phyloP scores from a whole-genome alignment of 106 monocot genomes.

The Apostasia ramifera region DNA sequence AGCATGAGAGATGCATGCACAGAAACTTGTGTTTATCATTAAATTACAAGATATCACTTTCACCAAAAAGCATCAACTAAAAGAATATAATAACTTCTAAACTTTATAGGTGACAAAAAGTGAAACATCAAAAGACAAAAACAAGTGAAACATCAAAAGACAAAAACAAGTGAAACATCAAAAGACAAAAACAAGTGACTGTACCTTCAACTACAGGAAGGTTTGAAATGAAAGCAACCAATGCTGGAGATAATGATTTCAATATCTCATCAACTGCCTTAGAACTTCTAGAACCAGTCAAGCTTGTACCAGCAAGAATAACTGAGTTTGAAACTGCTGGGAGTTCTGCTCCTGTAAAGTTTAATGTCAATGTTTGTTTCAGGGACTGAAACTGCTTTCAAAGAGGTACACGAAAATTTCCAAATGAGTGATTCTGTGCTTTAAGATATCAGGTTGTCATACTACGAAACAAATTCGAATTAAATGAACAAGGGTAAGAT shows the following conservation, averaged over 20 bases:
- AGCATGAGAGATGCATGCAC: too few relatives aligned
- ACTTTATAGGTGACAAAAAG: background rate
- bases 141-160: background rate
- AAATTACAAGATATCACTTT: background rate
- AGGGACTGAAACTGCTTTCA: too few relatives aligned
- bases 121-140: background rate
- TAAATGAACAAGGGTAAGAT: too few relatives aligned
- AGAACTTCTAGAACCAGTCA: conserved; percentile 24
- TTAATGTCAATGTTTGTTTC: background rate
- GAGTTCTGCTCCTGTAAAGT: conserved; percentile 34
- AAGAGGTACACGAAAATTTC: too few relatives aligned
- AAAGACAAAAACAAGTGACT: background rate
- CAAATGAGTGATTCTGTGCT: too few relatives aligned
- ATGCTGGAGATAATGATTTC: conserved; percentile 52
- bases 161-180: background rate
- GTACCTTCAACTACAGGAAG: conserved; percentile 84
- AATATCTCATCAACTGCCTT: conserved; percentile 62
- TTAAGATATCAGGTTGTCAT: too few relatives aligned
- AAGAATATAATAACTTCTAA: background rate
- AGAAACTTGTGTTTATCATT: too few relatives aligned
- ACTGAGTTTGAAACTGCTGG: conserved; percentile 15
- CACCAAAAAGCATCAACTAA: background rate
- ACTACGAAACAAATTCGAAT: too few relatives aligned
- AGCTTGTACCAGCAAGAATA: conserved; percentile 13
- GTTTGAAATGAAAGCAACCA: conserved; percentile 55